Conservation (phyloP, 2,329 filamentous ascomycete genomes). For the Aspergillus spinulosporus region DNA sequence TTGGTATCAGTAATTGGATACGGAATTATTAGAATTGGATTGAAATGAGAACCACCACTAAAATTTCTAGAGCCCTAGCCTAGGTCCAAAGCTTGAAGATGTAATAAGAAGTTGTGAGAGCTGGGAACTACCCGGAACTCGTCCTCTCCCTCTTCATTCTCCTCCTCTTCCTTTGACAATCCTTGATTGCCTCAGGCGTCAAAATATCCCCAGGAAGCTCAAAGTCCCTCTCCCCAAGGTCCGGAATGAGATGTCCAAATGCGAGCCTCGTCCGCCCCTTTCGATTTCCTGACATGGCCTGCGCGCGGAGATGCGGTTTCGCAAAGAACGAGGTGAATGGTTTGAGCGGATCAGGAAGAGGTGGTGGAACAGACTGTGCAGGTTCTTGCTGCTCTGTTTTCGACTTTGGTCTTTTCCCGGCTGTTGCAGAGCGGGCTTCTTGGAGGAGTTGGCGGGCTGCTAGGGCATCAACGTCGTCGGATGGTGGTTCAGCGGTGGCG, state of each 20-base stretch:
- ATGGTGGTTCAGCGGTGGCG: constrained; percentile 54
- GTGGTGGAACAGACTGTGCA: constrained; percentile 20
- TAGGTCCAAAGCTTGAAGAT: not conserved
- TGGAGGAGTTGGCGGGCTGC: constrained; percentile 74
- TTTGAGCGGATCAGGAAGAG: constrained; percentile 42
- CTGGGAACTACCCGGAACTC: constrained; percentile 21
- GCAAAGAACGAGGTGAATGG: constrained; percentile 86
- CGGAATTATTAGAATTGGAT: not conserved
- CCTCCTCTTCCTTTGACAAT: constrained; percentile 42
- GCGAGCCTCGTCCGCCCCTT: constrained; percentile 71
- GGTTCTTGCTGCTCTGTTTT: not conserved
- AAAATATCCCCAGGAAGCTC: constrained; percentile 65
- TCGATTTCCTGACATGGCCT: constrained; percentile 71
- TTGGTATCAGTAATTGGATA: not conserved
- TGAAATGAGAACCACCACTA: not conserved
- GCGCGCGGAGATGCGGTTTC: constrained; percentile 76
- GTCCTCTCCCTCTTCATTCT: constrained; percentile 38
- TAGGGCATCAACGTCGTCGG: constrained; percentile 69
- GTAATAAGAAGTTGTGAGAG: too few species aligned
- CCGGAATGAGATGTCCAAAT: constrained; percentile 79
- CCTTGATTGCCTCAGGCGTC: constrained; percentile 44
- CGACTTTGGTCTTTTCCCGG: constrained; percentile 38
- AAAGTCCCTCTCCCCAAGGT: constrained; percentile 70
- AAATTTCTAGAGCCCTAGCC: not conserved
- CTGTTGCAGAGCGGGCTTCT: constrained; percentile 63